Conservation (phyloP, 768 basidiomycete species). For the Lentinula edodes region DNA sequence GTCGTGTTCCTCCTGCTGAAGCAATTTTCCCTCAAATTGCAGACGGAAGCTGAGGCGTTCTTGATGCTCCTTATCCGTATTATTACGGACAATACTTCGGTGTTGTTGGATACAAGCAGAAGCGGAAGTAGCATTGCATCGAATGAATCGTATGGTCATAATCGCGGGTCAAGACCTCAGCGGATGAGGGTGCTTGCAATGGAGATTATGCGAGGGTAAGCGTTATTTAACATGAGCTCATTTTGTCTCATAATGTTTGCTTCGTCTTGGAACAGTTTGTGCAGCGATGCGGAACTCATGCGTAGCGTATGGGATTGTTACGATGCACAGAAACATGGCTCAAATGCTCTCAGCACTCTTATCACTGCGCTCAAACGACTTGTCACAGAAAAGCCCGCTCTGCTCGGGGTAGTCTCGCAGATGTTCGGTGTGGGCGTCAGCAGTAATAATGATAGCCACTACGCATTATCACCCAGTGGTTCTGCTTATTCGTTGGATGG, state of each 20-base stretch:
- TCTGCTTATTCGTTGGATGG: constrained; percentile 51
- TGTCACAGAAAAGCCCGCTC: constrained; percentile 80
- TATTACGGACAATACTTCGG: constrained; percentile 44
- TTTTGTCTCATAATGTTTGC: background rate
- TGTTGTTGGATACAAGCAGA: constrained; percentile 9
- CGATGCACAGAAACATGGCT: constrained; percentile 54
- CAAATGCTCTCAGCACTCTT: constrained; percentile 71
- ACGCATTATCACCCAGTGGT: constrained; percentile 24
- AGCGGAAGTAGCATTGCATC: constrained; percentile 8
- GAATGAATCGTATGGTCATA: constrained; percentile 17
- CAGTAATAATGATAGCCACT: constrained; percentile 14
- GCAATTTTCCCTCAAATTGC: constrained; percentile 78
- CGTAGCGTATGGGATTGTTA: constrained; percentile 77
- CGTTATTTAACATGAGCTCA: background rate
- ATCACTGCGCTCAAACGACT: constrained; percentile 82
- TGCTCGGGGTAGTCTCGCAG: constrained; percentile 75
- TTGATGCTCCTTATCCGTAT: constrained; percentile 66
- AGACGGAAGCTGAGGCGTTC: constrained; percentile 84
- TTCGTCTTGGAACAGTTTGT: constrained; percentile 40
- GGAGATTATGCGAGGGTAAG: constrained; percentile 87
- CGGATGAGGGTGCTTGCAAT: constrained; percentile 92
- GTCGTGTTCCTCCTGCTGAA: constrained; percentile 92
- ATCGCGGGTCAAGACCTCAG: constrained; percentile 42
- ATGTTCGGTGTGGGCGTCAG: constrained; percentile 76
- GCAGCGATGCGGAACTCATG: constrained; percentile 75